Evolutionary conservation across 805 yeast genomes (phyloP).

Genomic region (Cyberlindnera euphorbiae): DNA sequence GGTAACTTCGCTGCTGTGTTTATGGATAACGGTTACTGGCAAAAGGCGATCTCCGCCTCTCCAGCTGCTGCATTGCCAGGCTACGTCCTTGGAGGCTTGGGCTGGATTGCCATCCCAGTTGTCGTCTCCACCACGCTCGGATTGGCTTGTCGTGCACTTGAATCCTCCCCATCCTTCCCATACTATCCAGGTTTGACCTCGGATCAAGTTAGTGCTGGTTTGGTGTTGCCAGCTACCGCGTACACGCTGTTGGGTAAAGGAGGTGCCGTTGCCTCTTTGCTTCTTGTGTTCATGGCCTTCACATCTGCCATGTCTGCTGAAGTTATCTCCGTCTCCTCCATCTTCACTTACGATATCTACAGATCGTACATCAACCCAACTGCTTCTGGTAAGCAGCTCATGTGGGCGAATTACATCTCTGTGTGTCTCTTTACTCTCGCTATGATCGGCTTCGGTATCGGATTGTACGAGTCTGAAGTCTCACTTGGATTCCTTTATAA

Average conservation of each 20-base stretch:
- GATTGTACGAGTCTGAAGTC: constrained; percentile 74
- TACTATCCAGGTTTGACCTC: constrained; percentile 68
- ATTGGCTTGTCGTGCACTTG: constrained; percentile 73
- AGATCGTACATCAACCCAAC: constrained; percentile 73
- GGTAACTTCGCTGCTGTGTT: constrained; percentile 91
- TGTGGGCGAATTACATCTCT: constrained; percentile 31
- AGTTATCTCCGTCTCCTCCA: constrained; percentile 80
- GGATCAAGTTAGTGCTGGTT: constrained; percentile 75
- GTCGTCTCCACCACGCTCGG: constrained; percentile 83
- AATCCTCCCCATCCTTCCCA: constrained; percentile 68
- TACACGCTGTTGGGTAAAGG: constrained; percentile 80
- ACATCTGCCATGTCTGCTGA: constrained; percentile 93
- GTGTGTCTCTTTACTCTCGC: constrained; percentile 38
- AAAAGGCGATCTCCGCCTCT: constrained; percentile 80
- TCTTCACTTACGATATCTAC: constrained; percentile 82
- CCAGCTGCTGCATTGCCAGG: constrained; percentile 87
- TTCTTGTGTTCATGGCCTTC: constrained; percentile 85
- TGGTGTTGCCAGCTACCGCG: constrained; percentile 66
- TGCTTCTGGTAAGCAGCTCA: constrained; percentile 71
- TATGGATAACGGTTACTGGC: constrained; percentile 83
- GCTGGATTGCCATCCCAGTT: constrained; percentile 91
- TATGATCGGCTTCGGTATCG: constrained; percentile 82
- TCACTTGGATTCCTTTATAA: constrained; percentile 86
- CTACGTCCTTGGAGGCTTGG: constrained; percentile 80
- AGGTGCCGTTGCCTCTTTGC: constrained; percentile 79